Conservation (phyloP, 495 filamentous ascomycete genomes). For the Schizothecium vesticola region DNA sequence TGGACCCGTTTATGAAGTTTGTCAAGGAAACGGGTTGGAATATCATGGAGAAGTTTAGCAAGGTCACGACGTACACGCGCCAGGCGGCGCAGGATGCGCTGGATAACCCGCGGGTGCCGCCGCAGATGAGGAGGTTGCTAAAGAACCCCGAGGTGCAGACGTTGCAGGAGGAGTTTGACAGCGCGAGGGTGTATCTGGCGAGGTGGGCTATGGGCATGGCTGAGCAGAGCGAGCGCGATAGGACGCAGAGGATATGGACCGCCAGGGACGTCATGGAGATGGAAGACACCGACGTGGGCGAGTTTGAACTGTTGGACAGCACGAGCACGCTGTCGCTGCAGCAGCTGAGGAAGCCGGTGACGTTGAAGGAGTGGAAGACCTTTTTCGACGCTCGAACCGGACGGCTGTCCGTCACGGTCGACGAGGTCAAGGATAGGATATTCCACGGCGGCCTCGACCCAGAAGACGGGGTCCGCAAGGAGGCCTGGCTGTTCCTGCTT, state of each 20-base stretch:
- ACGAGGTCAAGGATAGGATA: constrained; percentile 92
- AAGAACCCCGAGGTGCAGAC: constrained; percentile 93
- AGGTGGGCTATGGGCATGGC: constrained; percentile 98
- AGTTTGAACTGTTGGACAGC: constrained; percentile 89
- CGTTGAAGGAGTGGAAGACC: constrained; percentile 76
- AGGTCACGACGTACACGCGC: constrained; percentile 91
- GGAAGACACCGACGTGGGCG: constrained; percentile 88
- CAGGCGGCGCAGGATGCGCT: constrained; percentile 86
- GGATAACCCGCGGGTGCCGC: constrained; percentile 82
- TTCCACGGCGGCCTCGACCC: constrained; percentile 92
- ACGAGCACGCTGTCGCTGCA: constrained; percentile 65
- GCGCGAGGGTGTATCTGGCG: constrained; percentile 86
- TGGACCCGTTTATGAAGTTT: constrained; percentile 93
- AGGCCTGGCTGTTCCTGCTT: constrained; percentile 92
- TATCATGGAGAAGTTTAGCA: constrained; percentile 87
- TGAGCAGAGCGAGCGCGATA: constrained; percentile 86
- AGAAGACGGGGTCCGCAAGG: constrained; percentile 86
- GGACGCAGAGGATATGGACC: constrained; percentile 82
- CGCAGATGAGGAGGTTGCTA: constrained; percentile 78
- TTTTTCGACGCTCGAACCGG: constrained; percentile 77
- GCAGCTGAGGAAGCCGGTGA: constrained; percentile 71
- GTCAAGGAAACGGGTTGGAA: constrained; percentile 96
- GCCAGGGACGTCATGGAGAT: constrained; percentile 87
- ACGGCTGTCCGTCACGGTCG: constrained; percentile 66
- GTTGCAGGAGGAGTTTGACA: constrained; percentile 93